Evolutionary conservation across 208 protist species (phyloP).

Genomic region (Leishmania lainsoni): DNA sequence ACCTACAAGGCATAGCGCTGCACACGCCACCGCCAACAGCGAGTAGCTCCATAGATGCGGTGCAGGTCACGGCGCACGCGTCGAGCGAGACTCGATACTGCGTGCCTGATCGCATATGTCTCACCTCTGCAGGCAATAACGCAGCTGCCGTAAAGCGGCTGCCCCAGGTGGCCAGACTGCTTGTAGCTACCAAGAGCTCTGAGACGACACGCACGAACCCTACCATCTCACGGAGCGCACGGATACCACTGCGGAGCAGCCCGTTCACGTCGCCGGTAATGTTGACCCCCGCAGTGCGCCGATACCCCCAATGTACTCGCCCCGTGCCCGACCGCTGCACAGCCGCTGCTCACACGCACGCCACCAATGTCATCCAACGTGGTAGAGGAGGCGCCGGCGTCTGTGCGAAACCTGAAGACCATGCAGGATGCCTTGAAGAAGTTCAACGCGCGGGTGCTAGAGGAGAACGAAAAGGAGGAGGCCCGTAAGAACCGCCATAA

Average conservation of each 20-base stretch:
- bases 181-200: neutral
- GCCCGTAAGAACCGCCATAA: neutral
- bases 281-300: neutral
- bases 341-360: neutral
- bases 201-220: neutral
- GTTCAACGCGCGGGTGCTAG: conserved; percentile 22
- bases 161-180: neutral
- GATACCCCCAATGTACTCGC: neutral
- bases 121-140: neutral
- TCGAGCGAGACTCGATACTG: conserved; percentile 17
- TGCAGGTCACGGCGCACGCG: conserved; percentile 8
- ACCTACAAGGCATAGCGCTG: neutral
- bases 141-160: neutral
- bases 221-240: conserved; percentile 6
- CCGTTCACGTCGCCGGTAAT: neutral
- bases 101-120: neutral
- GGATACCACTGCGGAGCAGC: neutral
- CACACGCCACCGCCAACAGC: conserved; percentile 13
- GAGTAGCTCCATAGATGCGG: conserved; percentile 10
- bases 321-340: neutral
- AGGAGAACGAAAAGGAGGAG: conserved; percentile 14
- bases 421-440: conserved; percentile 15
- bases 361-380: neutral
- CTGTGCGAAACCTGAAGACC: neutral
- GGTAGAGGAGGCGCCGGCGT: neutral